phyloP scores from a whole-genome alignment of 2,329 filamentous ascomycete species.

The Sarocladium brachiariae region DNA sequence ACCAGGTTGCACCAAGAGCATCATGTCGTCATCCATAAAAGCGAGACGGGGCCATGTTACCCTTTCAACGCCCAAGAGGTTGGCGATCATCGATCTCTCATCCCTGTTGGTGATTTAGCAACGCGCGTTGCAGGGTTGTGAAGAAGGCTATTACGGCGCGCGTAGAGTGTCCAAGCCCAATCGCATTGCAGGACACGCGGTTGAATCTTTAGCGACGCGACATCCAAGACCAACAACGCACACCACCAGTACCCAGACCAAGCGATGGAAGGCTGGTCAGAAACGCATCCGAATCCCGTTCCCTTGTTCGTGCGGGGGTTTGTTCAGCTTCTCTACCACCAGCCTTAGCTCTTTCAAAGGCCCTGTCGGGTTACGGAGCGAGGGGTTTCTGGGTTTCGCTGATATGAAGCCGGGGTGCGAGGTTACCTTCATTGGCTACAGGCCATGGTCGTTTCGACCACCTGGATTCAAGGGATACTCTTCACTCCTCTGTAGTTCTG shows the following conservation, averaged over 20 bases:
- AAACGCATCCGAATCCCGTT: neutral
- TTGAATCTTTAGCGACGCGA: neutral
- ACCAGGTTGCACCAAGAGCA: neutral
- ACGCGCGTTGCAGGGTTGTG: neutral
- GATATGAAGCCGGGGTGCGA: too few species aligned
- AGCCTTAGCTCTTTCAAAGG: neutral
- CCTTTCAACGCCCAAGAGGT: neutral
- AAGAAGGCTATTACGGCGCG: neutral
- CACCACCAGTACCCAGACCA: neutral
- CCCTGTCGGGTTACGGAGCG: neutral
- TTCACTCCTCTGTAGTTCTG: too few species aligned
- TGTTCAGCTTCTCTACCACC: neutral
- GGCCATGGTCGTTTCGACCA: too few species aligned
- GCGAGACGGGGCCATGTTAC: neutral
- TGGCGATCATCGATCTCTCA: conserved; percentile 6
- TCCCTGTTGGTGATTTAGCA: neutral
- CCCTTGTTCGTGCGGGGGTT: neutral
- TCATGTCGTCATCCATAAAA: neutral
- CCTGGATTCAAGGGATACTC: too few species aligned
- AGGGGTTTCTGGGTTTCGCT: neutral
- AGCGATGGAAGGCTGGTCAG: neutral
- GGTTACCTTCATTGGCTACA: too few species aligned
- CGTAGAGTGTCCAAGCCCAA: conserved; percentile 7
- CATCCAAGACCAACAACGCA: neutral
- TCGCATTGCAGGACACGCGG: neutral